Percentiles rank a stretch among this genome's conserved stretches.
Evolutionary conservation across 2,329 filamentous ascomycete species (phyloP).

Genomic region (Emergomyces orientalis): DNA sequence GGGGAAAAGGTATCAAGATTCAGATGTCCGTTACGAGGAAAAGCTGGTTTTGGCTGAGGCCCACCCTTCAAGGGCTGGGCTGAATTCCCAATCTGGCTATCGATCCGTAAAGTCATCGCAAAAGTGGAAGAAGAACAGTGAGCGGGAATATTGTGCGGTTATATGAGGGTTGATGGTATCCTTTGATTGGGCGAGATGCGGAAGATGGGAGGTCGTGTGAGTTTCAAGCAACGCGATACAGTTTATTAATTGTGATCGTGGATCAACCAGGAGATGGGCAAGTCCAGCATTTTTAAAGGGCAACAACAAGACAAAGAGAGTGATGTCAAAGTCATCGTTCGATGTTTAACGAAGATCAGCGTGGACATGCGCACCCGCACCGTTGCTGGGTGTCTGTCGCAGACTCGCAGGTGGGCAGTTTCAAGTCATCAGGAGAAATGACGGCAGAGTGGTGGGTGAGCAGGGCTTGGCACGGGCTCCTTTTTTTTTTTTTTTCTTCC

Average conservation of each 20-base stretch:
- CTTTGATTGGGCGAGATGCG: neutral
- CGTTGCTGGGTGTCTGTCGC: neutral
- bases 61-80: neutral
- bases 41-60: slow-evolving; percentile 8
- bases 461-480: neutral
- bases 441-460: neutral
- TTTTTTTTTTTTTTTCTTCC: neutral
- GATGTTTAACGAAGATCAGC: neutral
- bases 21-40: slow-evolving; percentile 39
- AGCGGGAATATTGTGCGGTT: neutral
- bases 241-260: neutral
- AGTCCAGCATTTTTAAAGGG: slow-evolving; percentile 1
- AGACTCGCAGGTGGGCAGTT: slow-evolving; percentile 2
- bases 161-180: neutral
- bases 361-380: neutral
- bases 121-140: neutral
- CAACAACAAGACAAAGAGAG: neutral
- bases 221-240: neutral
- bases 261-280: neutral
- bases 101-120: slow-evolving; percentile 4
- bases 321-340: slow-evolving; percentile 1
- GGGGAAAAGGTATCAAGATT: slow-evolving; percentile 63
- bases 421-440: slow-evolving; percentile 6
- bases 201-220: neutral
- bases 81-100: slow-evolving; percentile 4